These are phyloP conservation scores for Metschnikowia drakensbergensis DNA, from an alignment of 805 yeast species.

Conservation along the genomic window DNA sequence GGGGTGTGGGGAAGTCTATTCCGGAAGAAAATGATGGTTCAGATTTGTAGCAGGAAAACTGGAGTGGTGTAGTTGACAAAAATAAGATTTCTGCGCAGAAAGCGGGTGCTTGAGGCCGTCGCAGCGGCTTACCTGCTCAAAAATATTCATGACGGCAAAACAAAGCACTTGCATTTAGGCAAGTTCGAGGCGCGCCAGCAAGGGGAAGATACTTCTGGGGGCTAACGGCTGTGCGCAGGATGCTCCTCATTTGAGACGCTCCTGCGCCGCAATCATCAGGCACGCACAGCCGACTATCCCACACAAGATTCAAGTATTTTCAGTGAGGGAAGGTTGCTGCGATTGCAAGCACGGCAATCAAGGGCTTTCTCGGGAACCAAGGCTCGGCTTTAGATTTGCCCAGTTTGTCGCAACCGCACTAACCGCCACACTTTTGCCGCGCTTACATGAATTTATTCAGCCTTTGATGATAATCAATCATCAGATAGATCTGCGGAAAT, in stretches of 20 bases:
- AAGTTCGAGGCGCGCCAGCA: slow-evolving; percentile 6
- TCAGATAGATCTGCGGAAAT: neutral
- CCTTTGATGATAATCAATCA: neutral
- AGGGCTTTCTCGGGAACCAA: neutral
- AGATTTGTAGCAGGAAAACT: neutral
- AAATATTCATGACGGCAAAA: slow-evolving; percentile 4
- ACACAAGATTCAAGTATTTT: neutral
- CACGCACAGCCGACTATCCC: neutral
- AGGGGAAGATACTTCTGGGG: slow-evolving; percentile 1
- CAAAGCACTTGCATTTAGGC: slow-evolving; percentile 5
- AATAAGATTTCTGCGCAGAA: slow-evolving; percentile 1
- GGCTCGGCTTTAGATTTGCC: neutral
- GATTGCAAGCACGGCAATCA: neutral
- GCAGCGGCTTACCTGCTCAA: slow-evolving; percentile 2
- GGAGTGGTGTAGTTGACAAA: slow-evolving; percentile 1
- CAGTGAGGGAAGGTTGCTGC: neutral
- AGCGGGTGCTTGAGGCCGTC: slow-evolving; percentile 1
- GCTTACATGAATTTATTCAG: neutral
- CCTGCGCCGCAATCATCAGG: neutral
- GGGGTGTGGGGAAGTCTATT: neutral
- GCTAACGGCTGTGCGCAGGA: slow-evolving; percentile 4
- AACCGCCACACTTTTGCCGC: neutral
- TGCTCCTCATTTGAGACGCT: neutral
- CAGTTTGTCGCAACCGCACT: neutral
- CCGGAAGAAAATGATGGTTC: neutral